Conservation (phyloP, 257 asterid species). For the Nicotiana benthamiana region DNA sequence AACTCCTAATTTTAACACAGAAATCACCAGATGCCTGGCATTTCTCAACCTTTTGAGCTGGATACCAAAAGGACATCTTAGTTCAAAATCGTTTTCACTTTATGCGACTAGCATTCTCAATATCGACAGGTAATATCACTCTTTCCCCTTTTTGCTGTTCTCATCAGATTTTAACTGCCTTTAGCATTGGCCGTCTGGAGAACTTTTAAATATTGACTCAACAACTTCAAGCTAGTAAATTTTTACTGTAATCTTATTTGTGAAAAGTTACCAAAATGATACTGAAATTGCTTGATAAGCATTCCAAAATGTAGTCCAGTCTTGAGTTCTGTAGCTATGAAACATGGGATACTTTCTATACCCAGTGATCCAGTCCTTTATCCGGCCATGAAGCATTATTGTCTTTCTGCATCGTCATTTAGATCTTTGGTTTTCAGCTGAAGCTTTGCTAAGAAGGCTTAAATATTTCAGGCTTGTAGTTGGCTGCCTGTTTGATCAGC, state of each 20-base stretch:
- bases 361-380: background rate
- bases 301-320: too few relatives aligned
- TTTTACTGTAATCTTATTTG: background rate
- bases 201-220: background rate
- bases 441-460: constrained; percentile 1
- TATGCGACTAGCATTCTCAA: constrained; percentile 68
- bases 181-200: background rate
- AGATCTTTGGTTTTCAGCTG: background rate
- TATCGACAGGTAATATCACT: constrained; percentile 59
- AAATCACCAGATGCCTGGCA: constrained; percentile 37
- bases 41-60: constrained; percentile 54
- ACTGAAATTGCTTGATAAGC: too few relatives aligned
- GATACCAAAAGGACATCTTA: constrained; percentile 70
- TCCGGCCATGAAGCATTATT: background rate
- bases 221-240: background rate
- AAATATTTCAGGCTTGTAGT: constrained; percentile 65
- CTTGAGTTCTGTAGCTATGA: too few relatives aligned
- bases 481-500: constrained; percentile 45
- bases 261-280: too few relatives aligned
- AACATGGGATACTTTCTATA: too few relatives aligned
- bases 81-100: constrained; percentile 46
- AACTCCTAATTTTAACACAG: constrained; percentile 16
- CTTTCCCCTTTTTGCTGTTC: constrained; percentile 1
- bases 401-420: background rate
- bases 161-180: background rate